Evolutionary conservation across 345 rosid species (phyloP).

Genomic region (Brassica juncea): DNA sequence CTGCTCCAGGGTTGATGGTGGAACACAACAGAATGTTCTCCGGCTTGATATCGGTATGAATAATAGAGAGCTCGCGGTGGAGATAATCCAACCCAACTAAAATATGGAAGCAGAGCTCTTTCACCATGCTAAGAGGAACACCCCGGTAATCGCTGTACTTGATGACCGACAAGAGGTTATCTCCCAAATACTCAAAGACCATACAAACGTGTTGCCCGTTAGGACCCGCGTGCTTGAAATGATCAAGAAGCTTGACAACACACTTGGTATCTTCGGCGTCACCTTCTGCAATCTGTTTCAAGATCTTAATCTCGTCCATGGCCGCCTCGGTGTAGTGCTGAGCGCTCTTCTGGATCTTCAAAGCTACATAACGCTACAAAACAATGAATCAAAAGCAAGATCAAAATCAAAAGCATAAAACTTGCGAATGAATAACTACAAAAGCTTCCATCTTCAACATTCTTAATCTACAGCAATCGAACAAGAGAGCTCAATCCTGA

Average conservation of each 20-base stretch:
- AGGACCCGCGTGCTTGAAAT: constrained; percentile 91
- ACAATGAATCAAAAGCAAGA: constrained; percentile 31
- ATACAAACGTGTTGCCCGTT: constrained; percentile 92
- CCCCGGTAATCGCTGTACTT: constrained; percentile 85
- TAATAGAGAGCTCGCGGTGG: constrained; percentile 75
- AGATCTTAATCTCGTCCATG: constrained; percentile 90
- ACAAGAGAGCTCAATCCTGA: neutral
- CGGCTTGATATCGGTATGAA: constrained; percentile 96
- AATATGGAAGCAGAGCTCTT: constrained; percentile 67
- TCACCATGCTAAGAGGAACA: constrained; percentile 66
- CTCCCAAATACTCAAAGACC: constrained; percentile 97
- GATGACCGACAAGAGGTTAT: constrained; percentile 84
- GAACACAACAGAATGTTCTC: constrained; percentile 83
- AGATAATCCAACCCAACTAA: constrained; percentile 86
- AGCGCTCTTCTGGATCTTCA: constrained; percentile 96
- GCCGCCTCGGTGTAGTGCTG: constrained; percentile 96
- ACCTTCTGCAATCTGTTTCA: constrained; percentile 84
- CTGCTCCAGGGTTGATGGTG: constrained; percentile 70
- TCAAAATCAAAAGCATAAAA: neutral
- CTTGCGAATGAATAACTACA: neutral
- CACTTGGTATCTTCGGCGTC: constrained; percentile 65
- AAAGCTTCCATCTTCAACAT: neutral
- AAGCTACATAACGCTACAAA: constrained; percentile 84
- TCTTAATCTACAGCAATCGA: neutral
- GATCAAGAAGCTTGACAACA: constrained; percentile 94